Conservation (phyloP, 1,284 basidiomycete genomes). For the Puccinia horiana region DNA sequence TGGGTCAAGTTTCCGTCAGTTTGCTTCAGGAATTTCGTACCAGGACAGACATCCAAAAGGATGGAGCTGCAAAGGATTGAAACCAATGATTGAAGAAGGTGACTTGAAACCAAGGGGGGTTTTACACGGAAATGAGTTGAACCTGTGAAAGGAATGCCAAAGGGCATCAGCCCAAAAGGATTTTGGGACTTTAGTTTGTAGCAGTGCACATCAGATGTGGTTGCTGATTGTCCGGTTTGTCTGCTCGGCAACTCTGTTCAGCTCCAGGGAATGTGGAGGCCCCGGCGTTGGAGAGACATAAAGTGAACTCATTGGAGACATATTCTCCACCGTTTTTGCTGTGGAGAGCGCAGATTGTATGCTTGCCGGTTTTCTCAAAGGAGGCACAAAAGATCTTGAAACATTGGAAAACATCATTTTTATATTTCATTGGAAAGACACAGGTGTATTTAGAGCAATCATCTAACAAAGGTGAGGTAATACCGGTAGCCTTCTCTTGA, state of each 20-base stretch:
- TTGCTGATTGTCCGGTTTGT: slow-evolving; percentile 15
- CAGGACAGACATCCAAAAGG: too few relatives aligned
- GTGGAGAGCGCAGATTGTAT: slow-evolving; percentile 13
- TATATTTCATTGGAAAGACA: slow-evolving; percentile 10
- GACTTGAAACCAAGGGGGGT: neutral
- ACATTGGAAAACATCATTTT: slow-evolving; percentile 37
- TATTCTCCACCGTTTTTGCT: slow-evolving; percentile 8
- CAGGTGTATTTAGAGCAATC: neutral
- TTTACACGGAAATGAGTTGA: slow-evolving; percentile 9
- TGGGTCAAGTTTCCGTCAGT: too few relatives aligned
- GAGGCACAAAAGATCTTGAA: slow-evolving; percentile 58
- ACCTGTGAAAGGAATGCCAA: neutral
- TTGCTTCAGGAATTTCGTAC: too few relatives aligned
- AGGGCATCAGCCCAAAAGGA: too few relatives aligned
- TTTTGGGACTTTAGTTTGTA: neutral
- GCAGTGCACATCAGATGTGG: neutral
- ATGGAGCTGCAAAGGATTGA: too few relatives aligned
- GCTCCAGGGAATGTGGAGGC: neutral
- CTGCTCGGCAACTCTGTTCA: slow-evolving; percentile 2
- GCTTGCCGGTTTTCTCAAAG: slow-evolving; percentile 53
- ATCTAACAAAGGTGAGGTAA: neutral
- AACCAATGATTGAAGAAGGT: neutral
- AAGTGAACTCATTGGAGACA: neutral
- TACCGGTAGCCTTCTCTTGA: neutral
- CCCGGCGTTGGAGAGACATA: neutral